A percentile compares a stretch with the other conserved stretches of the same genome.
phyloP scores from a whole-genome alignment of 768 basidiomycete genomes.

The Candolleomyces aberdarensis region DNA sequence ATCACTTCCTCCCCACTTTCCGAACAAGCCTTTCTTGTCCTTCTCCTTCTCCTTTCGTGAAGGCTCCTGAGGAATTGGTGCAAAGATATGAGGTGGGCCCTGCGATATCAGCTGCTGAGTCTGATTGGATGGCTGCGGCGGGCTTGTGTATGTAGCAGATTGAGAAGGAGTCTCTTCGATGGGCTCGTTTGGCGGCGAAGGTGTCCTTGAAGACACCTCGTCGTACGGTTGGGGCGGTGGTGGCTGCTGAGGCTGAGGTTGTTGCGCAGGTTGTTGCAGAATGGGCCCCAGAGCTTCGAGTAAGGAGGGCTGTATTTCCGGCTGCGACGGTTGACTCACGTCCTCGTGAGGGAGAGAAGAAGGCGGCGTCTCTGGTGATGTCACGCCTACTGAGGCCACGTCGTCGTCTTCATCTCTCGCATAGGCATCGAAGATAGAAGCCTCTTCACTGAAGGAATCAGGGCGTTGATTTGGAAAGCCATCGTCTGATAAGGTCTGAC shows the following conservation, averaged over 20 bases:
- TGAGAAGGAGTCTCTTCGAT: constrained; percentile 22
- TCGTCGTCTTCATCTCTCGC: constrained; percentile 56
- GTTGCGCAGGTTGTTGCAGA: constrained; percentile 68
- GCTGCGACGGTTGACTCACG: constrained; percentile 16
- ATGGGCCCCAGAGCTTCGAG: constrained; percentile 36
- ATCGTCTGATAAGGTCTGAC: constrained; percentile 48
- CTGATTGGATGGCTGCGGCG: constrained; percentile 11
- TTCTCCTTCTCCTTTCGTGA: constrained; percentile 64
- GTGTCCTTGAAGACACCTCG: constrained; percentile 48
- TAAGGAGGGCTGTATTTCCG: constrained; percentile 30
- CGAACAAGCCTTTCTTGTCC: constrained; percentile 68
- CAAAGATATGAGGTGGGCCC: constrained; percentile 6
- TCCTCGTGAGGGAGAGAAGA: constrained; percentile 12
- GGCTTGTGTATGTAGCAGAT: constrained; percentile 16
- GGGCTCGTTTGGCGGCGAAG: constrained; percentile 46
- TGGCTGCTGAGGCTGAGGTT: constrained; percentile 62
- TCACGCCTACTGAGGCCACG: constrained; percentile 28
- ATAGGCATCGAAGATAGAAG: constrained; percentile 84
- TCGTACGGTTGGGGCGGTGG: constrained; percentile 38
- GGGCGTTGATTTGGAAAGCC: constrained; percentile 42
- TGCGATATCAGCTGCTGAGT: constrained; percentile 23
- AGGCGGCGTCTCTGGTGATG: constrained; percentile 15
- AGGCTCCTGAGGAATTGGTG: constrained; percentile 20
- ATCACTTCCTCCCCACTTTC: constrained; percentile 67
- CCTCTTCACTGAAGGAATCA: constrained; percentile 79